These are phyloP conservation scores for Fraxinus cuspidata DNA, from an alignment of 257 asterid species.

Conservation along the genomic window DNA sequence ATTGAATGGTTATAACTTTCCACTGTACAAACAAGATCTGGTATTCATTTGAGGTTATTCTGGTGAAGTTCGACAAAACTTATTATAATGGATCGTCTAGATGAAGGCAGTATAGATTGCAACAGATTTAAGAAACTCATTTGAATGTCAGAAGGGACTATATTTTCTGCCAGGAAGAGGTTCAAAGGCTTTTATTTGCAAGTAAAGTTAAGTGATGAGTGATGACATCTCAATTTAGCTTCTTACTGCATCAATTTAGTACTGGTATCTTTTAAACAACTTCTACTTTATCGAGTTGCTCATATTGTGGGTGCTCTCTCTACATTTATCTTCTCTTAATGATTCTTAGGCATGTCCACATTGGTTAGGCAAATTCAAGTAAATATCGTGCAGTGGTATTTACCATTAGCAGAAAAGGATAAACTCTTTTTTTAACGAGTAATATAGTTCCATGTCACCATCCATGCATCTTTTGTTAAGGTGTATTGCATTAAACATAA, in stretches of 20 bases:
- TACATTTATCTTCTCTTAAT: not conserved
- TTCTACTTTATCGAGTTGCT: not conserved
- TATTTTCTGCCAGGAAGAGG: not conserved
- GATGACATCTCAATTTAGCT: not conserved
- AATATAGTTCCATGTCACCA: not conserved
- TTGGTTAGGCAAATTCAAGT: not conserved
- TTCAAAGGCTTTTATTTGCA: not conserved
- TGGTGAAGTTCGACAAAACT: not conserved
- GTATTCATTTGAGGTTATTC: not conserved
- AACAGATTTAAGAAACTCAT: not conserved
- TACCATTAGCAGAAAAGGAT: not conserved
- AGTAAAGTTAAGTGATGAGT: not conserved
- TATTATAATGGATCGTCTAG: not conserved
- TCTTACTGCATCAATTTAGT: not conserved
- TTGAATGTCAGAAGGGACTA: not conserved
- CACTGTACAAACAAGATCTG: not conserved
- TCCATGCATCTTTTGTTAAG: not conserved
- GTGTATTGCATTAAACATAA: not conserved
- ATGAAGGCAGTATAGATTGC: not conserved
- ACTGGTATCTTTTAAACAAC: not conserved
- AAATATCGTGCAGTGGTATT: not conserved
- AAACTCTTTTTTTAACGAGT: not conserved
- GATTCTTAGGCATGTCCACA: not conserved
- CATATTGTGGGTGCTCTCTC: not conserved
- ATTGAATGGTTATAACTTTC: slow-evolving; percentile 9